These are phyloP conservation scores for Synchytrium microbalum DNA, from an alignment of 371 early-diverging fungal species.

Conservation along the genomic window DNA sequence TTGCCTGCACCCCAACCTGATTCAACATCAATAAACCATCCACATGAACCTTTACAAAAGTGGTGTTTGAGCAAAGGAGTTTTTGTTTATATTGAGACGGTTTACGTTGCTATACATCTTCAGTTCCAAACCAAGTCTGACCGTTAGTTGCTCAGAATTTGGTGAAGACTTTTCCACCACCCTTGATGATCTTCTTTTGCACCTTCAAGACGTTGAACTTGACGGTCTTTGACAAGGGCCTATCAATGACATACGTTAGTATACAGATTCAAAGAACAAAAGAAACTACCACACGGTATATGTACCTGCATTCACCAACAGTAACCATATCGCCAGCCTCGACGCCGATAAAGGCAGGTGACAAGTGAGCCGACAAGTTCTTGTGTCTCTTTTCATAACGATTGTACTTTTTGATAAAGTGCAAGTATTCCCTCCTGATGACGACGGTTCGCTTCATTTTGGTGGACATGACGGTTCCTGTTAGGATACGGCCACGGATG, in stretches of 20 bases:
- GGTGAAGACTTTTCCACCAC: conserved; percentile 84
- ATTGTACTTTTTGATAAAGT: conserved; percentile 99
- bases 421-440: conserved; percentile 98
- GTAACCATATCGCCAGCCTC: conserved; percentile 91
- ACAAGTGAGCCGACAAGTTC: conserved; percentile 98
- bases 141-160: conserved; percentile 70
- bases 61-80: not conserved
- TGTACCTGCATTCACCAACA: conserved; percentile 90
- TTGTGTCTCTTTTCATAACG: conserved; percentile 99
- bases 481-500: conserved; percentile 98
- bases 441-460: conserved; percentile 99
- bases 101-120: too few species aligned
- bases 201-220: conserved; percentile 99
- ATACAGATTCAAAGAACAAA: conserved; percentile 12
- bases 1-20: not conserved
- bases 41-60: not conserved
- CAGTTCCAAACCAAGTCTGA: not conserved
- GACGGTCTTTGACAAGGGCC: conserved; percentile 97
- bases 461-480: conserved; percentile 93
- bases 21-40: too few species aligned
- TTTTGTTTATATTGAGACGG: not conserved
- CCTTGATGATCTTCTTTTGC: conserved; percentile 75
- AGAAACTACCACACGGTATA: not conserved
- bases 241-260: conserved; percentile 10
- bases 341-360: conserved; percentile 97